Conservation (phyloP, 1,139 yeast species). For the Debaryomyces singareniensis region DNA sequence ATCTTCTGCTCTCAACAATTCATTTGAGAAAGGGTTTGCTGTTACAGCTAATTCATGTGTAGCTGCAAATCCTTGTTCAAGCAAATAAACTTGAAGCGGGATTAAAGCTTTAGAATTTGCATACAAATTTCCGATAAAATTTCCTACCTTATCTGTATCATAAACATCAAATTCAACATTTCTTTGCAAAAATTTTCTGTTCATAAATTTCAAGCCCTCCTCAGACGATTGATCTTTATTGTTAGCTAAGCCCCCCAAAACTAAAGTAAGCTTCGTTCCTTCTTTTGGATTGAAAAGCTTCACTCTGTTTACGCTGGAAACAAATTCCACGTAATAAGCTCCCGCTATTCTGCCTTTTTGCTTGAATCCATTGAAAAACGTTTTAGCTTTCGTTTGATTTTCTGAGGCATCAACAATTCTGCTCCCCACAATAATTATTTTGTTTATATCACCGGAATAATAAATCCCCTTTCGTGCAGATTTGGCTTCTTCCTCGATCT, state of each 20-base stretch:
- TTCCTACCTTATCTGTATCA: conserved; percentile 73
- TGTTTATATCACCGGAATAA: conserved; percentile 38
- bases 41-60: conserved; percentile 62
- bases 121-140: conserved; percentile 69
- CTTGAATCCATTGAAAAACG: conserved; percentile 64
- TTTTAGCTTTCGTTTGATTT: conserved; percentile 61
- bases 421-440: conserved; percentile 45
- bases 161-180: conserved; percentile 65
- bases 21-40: conserved; percentile 48
- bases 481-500: conserved; percentile 54
- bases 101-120: conserved; percentile 39
- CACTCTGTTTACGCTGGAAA: conserved; percentile 62
- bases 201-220: conserved; percentile 51
- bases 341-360: conserved; percentile 61
- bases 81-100: conserved; percentile 59
- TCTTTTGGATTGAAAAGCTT: conserved; percentile 67
- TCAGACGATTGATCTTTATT: conserved; percentile 42
- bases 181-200: conserved; percentile 58
- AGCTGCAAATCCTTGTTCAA: conserved; percentile 59
- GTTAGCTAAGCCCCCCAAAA: conserved; percentile 68
- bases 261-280: conserved; percentile 61
- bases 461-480: conserved; percentile 56
- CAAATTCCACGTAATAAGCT: conserved; percentile 59
- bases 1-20: conserved; percentile 57
- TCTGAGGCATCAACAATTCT: conserved; percentile 79